Percentiles rank a stretch among this genome's conserved stretches.
Evolutionary conservation across 2,329 filamentous ascomycete genomes (phyloP).

Genomic region (Sarocladium brachiariae): DNA sequence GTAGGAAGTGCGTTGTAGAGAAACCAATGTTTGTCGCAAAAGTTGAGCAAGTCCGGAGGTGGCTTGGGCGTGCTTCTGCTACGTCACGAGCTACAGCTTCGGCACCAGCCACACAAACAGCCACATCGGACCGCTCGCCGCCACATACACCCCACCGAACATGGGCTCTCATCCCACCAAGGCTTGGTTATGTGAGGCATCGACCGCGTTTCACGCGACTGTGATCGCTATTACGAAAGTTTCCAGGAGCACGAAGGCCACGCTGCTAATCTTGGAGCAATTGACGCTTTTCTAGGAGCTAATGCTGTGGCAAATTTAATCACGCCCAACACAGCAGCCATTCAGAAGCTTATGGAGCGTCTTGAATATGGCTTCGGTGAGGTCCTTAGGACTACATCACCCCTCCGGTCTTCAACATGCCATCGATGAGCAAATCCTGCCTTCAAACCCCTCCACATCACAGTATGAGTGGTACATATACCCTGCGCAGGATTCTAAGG

Average conservation of each 20-base stretch:
- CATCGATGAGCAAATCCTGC: slow-evolving; percentile 71
- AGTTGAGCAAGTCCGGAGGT: slow-evolving; percentile 2
- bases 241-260: too few relatives aligned
- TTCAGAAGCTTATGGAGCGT: slow-evolving; percentile 24
- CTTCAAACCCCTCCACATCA: slow-evolving; percentile 55
- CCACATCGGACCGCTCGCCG: not conserved
- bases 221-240: not conserved
- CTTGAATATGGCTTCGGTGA: slow-evolving; percentile 73
- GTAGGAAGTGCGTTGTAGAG: not conserved
- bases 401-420: slow-evolving; percentile 79
- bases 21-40: not conserved
- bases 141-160: not conserved
- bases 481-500: slow-evolving; percentile 31
- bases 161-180: not conserved
- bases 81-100: slow-evolving; percentile 16
- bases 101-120: slow-evolving; percentile 8
- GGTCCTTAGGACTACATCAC: slow-evolving; percentile 84
- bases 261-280: too few relatives aligned
- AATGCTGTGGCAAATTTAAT: not conserved
- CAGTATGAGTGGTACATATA: slow-evolving; percentile 71
- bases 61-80: slow-evolving; percentile 19
- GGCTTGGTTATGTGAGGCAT: not conserved
- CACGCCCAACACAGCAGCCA: not conserved
- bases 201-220: slow-evolving; percentile 1
- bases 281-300: too few relatives aligned